Evolutionary conservation across 2,329 filamentous ascomycete genomes (phyloP).

Genomic region (Trichoderma sp.): DNA sequence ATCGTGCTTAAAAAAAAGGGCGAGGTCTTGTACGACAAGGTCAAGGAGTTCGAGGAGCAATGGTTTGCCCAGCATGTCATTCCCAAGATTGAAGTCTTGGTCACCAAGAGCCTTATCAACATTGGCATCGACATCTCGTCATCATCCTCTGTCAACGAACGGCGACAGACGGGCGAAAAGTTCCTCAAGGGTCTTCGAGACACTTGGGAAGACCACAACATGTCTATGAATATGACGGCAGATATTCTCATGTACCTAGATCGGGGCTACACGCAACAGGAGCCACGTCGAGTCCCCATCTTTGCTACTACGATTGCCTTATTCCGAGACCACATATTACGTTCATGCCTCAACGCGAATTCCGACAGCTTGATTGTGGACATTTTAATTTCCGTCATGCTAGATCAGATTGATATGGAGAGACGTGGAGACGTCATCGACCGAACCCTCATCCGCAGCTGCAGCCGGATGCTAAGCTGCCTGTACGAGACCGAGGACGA

Average conservation of each 20-base stretch:
- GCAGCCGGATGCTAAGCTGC: constrained; percentile 83
- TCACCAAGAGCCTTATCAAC: constrained; percentile 64
- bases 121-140: constrained; percentile 55
- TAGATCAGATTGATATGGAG: constrained; percentile 92
- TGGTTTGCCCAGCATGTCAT: constrained; percentile 78
- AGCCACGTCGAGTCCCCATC: constrained; percentile 69
- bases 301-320: constrained; percentile 81
- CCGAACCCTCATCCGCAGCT: constrained; percentile 74
- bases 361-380: constrained; percentile 59
- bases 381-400: constrained; percentile 74
- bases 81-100: constrained; percentile 64
- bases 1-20: constrained; percentile 88
- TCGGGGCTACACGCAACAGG: constrained; percentile 68
- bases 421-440: constrained; percentile 87
- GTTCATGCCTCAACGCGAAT: constrained; percentile 49
- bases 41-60: constrained; percentile 74
- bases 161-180: constrained; percentile 74
- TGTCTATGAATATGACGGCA: constrained; percentile 93
- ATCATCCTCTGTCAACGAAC: constrained; percentile 69
- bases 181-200: constrained; percentile 74
- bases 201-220: constrained; percentile 84
- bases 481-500: constrained; percentile 81
- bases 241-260: constrained; percentile 99
- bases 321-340: constrained; percentile 82
- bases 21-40: constrained; percentile 72